phyloP scores from a whole-genome alignment of 164 flowering plant species.

The Liquidambar formosana region DNA sequence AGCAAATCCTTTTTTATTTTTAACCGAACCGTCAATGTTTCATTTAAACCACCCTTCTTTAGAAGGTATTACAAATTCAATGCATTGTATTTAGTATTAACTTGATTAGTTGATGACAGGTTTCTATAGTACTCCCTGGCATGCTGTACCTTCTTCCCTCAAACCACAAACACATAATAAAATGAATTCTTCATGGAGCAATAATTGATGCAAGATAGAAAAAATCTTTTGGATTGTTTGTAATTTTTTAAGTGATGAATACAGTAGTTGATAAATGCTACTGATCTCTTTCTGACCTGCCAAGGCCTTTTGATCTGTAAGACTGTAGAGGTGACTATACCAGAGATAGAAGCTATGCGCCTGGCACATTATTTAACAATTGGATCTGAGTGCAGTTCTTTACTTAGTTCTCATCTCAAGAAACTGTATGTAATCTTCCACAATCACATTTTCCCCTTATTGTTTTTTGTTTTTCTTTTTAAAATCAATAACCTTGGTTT shows the following conservation, averaged over 20 bases:
- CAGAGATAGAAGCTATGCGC: slow-evolving; percentile 90
- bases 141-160: neutral
- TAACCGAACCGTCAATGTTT: too few species aligned
- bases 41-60: too few species aligned
- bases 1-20: too few species aligned
- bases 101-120: neutral
- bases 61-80: slow-evolving; percentile 52
- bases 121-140: neutral
- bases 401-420: slow-evolving; percentile 47
- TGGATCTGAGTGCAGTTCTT: slow-evolving; percentile 69
- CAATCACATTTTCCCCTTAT: neutral
- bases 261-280: neutral
- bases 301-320: slow-evolving; percentile 20
- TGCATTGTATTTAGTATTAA: neutral
- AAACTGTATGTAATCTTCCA: slow-evolving; percentile 51
- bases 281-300: slow-evolving; percentile 3
- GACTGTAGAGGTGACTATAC: slow-evolving; percentile 84
- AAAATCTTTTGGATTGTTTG: neutral
- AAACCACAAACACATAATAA: neutral
- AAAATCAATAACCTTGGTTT: neutral
- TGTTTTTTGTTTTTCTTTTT: neutral
- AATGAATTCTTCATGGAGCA: too few species aligned
- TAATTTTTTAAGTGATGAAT: neutral
- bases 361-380: slow-evolving; percentile 87
- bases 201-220: neutral